phyloP scores from a whole-genome alignment of 2,329 filamentous ascomycete species.

The Thermoascus crustaceus region DNA sequence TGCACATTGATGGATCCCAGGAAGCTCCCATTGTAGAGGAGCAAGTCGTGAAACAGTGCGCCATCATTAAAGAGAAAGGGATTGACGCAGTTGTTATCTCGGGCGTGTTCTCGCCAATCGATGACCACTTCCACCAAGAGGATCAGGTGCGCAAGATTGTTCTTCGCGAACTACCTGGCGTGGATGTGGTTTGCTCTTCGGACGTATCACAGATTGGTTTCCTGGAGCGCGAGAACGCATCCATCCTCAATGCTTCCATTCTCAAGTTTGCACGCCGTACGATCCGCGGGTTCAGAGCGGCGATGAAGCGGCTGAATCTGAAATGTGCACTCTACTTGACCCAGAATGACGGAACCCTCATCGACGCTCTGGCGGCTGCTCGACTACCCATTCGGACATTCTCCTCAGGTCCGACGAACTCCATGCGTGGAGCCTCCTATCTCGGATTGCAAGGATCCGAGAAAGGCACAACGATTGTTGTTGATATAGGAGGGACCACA shows the following conservation, averaged over 20 bases:
- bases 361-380: conserved; percentile 40
- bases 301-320: conserved; percentile 39
- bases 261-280: conserved; percentile 40
- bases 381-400: conserved; percentile 45
- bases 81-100: conserved; percentile 45
- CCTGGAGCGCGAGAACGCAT: conserved; percentile 45
- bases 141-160: conserved; percentile 43
- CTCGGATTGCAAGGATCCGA: conserved; percentile 9
- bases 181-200: conserved; percentile 45
- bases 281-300: conserved; percentile 38
- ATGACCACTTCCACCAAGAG: conserved; percentile 47
- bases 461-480: conserved; percentile 35
- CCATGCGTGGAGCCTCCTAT: conserved; percentile 44
- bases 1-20: conserved; percentile 38
- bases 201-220: conserved; percentile 44
- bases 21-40: conserved; percentile 36
- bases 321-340: conserved; percentile 43
- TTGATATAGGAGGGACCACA: conserved; percentile 55
- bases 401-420: conserved; percentile 45
- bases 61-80: conserved; percentile 36
- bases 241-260: conserved; percentile 44
- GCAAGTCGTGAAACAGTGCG: conserved; percentile 39
- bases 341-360: conserved; percentile 45
- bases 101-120: conserved; percentile 52
- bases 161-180: conserved; percentile 36